Conservation (phyloP, 169 alveolate species). For the Cyclospora cayetanensis region DNA sequence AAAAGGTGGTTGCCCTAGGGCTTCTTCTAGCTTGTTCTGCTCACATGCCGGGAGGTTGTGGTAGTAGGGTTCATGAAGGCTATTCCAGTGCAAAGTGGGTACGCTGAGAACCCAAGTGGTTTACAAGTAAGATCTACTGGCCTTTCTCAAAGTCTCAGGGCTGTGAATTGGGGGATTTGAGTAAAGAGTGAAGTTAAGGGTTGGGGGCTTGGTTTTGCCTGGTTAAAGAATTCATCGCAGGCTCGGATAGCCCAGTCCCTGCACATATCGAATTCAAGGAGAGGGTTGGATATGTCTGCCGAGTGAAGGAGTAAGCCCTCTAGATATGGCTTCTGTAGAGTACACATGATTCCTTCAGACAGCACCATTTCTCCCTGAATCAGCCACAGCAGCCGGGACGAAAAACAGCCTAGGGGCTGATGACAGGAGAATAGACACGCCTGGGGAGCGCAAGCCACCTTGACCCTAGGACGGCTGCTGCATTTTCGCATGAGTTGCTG, state of each 20-base stretch:
- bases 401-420: background rate
- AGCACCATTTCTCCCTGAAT: constrained; percentile 55
- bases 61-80: too few relatives aligned
- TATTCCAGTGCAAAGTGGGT: too few relatives aligned
- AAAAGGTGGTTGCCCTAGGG: constrained; percentile 33
- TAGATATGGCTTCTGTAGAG: background rate
- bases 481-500: too few relatives aligned
- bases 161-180: too few relatives aligned
- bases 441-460: background rate
- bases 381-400: background rate
- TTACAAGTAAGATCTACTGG: too few relatives aligned
- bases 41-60: constrained; percentile 47
- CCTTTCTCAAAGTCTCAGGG: background rate
- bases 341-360: constrained; percentile 30
- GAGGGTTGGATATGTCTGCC: constrained; percentile 73
- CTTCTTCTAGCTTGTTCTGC: constrained; percentile 56
- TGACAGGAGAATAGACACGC: background rate
- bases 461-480: background rate
- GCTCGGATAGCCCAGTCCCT: constrained; percentile 73
- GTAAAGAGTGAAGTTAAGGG: background rate
- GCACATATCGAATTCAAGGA: constrained; percentile 50
- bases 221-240: constrained; percentile 61
- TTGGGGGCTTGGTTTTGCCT: constrained; percentile 7
- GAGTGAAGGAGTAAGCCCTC: constrained; percentile 66
- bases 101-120: too few relatives aligned